Base-by-base conservation (phyloP, 2,329 filamentous ascomycete species). In the Calonectria multiphialidica region DNA sequence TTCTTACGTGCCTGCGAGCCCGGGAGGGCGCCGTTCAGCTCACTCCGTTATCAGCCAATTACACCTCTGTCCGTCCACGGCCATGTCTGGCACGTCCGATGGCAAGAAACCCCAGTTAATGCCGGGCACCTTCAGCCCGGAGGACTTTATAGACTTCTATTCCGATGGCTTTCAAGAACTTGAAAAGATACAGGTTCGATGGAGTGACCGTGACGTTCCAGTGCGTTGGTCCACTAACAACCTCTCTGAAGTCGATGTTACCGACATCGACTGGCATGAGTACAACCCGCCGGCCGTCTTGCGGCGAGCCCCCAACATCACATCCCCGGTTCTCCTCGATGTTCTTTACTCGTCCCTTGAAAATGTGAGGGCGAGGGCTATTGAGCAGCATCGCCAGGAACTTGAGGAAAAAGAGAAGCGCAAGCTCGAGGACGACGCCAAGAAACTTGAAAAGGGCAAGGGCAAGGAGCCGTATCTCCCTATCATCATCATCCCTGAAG, bases 261-360 rank as follows among this genome's bases (percentile, higher is more conserved):
- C 74, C 4, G 74, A 80, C 3, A 80, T 84, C 40, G 84, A 88
- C 76, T 90, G 88, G 87, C 84, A 81, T 44, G 79, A 83, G 63
- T 89, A 88, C 73, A 82, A 85, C 3, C 87, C 87, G 5, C 89
- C 89, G 0, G 75, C 78, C 13, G 84, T 83, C 0, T 78, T 91
- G 8, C 80, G 70, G 5, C 81, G 84, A 35, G 76, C 81, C 0
- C 82, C 84, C 18, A 83, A 84, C 44, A 75, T 83, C 65, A 82
- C 82, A 0, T 84, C 86, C 2, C 82, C 86, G 5, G 79, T 86
- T 9, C 79, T 90, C 2, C 74, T 81, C 5, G 81, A 84, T 8
- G 75, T 90, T 18, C 75, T 90, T 12, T 74, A 80, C 16, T 77
- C 83, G 2, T 89, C 89, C 2, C 83, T 90, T 21, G 83, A 85